Percentiles rank a stretch among this genome's conserved stretches.
phyloP scores from a whole-genome alignment of 306 rosid genomes.

The Vigna hirtella region DNA sequence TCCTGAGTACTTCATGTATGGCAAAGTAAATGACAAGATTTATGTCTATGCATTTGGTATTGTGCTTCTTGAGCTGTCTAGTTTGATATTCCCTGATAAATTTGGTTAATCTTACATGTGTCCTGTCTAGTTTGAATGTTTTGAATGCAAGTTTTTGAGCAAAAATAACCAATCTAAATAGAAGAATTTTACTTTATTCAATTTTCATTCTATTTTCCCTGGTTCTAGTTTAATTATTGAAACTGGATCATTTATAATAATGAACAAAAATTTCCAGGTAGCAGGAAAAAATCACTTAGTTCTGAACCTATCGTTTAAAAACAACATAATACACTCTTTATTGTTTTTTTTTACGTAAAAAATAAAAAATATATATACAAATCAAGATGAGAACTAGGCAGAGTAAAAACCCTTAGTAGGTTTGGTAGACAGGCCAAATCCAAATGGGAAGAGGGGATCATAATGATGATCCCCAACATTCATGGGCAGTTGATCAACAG shows the following conservation, averaged over 20 bases:
- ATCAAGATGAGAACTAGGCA: background rate
- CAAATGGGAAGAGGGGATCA: constrained; percentile 62
- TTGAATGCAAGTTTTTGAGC: too few species aligned
- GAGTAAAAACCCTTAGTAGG: constrained; percentile 44
- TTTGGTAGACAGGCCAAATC: constrained; percentile 57
- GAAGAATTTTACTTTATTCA: too few species aligned
- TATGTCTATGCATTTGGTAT: constrained; percentile 94
- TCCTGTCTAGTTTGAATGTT: too few species aligned
- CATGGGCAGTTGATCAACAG: constrained; percentile 61
- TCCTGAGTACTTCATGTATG: constrained; percentile 97
- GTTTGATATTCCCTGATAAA: too few species aligned
- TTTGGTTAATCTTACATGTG: too few species aligned
- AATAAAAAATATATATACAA: background rate
- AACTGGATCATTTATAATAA: too few species aligned
- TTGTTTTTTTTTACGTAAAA: background rate
- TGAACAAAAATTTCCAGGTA: too few species aligned
- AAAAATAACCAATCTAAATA: too few species aligned
- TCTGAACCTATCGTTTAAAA: too few species aligned
- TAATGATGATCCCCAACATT: constrained; percentile 59
- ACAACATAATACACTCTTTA: background rate
- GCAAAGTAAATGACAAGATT: constrained; percentile 85
- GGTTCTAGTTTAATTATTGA: too few species aligned
- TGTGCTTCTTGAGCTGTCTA: constrained; percentile 84
- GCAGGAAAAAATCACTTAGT: too few species aligned
- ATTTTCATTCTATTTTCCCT: too few species aligned